Percentiles rank a stretch among this genome's conserved stretches.
phyloP scores from a whole-genome alignment of 116 monocot genomes.

The Zostera marina region DNA sequence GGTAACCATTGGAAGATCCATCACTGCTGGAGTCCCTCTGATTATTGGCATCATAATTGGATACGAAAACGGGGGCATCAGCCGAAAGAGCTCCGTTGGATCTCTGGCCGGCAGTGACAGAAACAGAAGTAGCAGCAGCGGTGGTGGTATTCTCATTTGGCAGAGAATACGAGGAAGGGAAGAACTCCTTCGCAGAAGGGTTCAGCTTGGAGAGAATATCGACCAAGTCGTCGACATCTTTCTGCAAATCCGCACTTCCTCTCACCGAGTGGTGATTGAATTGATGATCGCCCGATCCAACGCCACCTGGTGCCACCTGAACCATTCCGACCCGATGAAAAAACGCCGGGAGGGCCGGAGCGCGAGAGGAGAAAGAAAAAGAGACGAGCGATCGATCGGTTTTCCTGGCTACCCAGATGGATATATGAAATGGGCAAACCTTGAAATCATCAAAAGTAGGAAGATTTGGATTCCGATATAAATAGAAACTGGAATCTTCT shows the following conservation, averaged over 20 bases:
- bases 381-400: background rate
- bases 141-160: background rate
- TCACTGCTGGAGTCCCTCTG: conserved; percentile 42
- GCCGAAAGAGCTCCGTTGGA: conserved; percentile 41
- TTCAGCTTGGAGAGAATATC: conserved; percentile 77
- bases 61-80: conserved; percentile 49
- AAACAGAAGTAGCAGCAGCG: background rate
- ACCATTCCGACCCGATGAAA: conserved; percentile 13
- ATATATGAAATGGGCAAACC: background rate
- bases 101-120: conserved; percentile 5
- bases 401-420: background rate
- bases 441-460: too few species aligned
- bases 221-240: conserved; percentile 46
- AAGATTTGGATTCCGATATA: too few species aligned
- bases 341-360: background rate
- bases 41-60: conserved; percentile 10
- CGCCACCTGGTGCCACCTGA: conserved; percentile 35
- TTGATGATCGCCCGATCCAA: conserved; percentile 26
- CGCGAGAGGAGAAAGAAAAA: too few species aligned
- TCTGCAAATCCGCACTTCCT: conserved; percentile 32
- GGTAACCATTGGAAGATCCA: conserved; percentile 24
- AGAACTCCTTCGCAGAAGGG: conserved; percentile 80
- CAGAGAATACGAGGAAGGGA: conserved; percentile 33
- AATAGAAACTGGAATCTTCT: too few species aligned
- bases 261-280: conserved; percentile 4